phyloP scores from a whole-genome alignment of 2,329 filamentous ascomycete genomes.

The Akanthomyces uredinophilus region DNA sequence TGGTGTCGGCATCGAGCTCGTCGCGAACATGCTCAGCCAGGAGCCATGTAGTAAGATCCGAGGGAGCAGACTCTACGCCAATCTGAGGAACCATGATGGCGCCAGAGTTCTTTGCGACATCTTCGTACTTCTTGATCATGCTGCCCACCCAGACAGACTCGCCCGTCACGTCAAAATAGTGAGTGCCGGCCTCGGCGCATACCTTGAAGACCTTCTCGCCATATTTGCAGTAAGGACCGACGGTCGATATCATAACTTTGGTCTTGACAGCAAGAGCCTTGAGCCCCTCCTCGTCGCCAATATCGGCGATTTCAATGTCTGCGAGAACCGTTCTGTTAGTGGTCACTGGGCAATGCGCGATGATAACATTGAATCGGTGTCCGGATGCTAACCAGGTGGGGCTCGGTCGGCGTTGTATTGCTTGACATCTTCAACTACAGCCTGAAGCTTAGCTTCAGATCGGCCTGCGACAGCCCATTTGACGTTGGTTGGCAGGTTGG shows the following conservation, averaged over 20 bases:
- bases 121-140: slow-evolving; percentile 58
- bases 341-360: neutral
- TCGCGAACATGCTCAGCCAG: slow-evolving; percentile 47
- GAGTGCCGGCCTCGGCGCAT: slow-evolving; percentile 57
- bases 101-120: slow-evolving; percentile 46
- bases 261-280: slow-evolving; percentile 49
- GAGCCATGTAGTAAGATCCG: slow-evolving; percentile 54
- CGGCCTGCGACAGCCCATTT: slow-evolving; percentile 88
- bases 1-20: slow-evolving; percentile 43
- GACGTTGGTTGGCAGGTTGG: slow-evolving; percentile 65
- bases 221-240: slow-evolving; percentile 53
- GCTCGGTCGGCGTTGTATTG: slow-evolving; percentile 62
- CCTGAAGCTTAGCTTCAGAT: slow-evolving; percentile 68
- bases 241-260: slow-evolving; percentile 50
- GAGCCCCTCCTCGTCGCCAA: slow-evolving; percentile 43
- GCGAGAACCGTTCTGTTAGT: slow-evolving; percentile 8
- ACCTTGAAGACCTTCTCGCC: slow-evolving; percentile 57
- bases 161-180: slow-evolving; percentile 60
- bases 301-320: slow-evolving; percentile 49
- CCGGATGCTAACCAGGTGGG: slow-evolving; percentile 54
- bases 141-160: slow-evolving; percentile 52
- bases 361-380: neutral
- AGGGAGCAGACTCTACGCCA: slow-evolving; percentile 57
- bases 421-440: slow-evolving; percentile 62
- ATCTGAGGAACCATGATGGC: slow-evolving; percentile 57